phyloP scores from a whole-genome alignment of 495 filamentous ascomycete genomes.

The Tuber melanosporum region DNA sequence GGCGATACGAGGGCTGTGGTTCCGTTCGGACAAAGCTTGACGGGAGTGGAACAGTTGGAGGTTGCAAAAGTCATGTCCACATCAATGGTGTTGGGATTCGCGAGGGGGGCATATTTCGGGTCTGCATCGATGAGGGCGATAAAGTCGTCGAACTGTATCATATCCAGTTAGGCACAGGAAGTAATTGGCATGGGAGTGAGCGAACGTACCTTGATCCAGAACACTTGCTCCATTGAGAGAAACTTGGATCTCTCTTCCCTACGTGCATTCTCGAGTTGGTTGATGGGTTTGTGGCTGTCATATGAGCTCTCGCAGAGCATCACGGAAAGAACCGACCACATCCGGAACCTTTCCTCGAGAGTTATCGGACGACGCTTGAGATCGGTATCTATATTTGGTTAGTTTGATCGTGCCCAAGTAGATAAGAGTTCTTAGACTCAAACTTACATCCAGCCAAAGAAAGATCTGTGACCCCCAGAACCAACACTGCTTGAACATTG shows the following conservation, averaged over 20 bases:
- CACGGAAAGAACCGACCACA: slow-evolving; percentile 36
- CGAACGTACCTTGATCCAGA: slow-evolving; percentile 40
- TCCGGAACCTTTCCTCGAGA: slow-evolving; percentile 33
- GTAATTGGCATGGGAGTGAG: neutral
- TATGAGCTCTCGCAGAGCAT: slow-evolving; percentile 35
- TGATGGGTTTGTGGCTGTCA: slow-evolving; percentile 27
- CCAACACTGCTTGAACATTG: slow-evolving; percentile 41
- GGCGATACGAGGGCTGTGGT: slow-evolving; percentile 9
- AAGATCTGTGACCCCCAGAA: slow-evolving; percentile 35
- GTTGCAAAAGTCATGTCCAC: slow-evolving; percentile 29
- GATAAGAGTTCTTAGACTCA: slow-evolving; percentile 5
- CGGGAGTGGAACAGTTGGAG: slow-evolving; percentile 19
- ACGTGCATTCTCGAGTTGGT: slow-evolving; percentile 26
- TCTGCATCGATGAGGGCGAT: slow-evolving; percentile 29
- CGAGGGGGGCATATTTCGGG: slow-evolving; percentile 21
- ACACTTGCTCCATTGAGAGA: slow-evolving; percentile 35
- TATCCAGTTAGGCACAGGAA: slow-evolving; percentile 2
- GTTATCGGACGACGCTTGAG: slow-evolving; percentile 17
- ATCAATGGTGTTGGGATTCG: slow-evolving; percentile 23
- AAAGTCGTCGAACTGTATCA: slow-evolving; percentile 35
- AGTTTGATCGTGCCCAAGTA: slow-evolving; percentile 10
- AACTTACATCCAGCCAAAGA: slow-evolving; percentile 31
- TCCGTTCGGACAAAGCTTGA: slow-evolving; percentile 25
- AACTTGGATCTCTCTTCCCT: slow-evolving; percentile 37
- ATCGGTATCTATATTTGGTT: slow-evolving; percentile 18